Evolutionary conservation across 2,329 filamentous ascomycete genomes (phyloP).

Genomic region (Aspergillus fischeri): DNA sequence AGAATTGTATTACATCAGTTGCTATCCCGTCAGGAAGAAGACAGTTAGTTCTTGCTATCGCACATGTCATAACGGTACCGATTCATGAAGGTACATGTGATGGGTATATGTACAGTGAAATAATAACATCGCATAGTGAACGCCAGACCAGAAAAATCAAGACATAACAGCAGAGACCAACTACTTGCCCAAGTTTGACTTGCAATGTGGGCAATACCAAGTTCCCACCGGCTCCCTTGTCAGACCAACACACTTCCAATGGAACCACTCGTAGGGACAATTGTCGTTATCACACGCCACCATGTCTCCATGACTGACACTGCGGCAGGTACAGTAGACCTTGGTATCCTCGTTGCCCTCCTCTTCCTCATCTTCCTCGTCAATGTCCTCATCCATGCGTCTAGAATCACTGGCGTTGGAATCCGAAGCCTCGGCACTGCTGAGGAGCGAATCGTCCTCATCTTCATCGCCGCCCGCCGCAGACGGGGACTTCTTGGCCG

Average conservation of each 20-base stretch:
- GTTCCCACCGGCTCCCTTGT: slow-evolving; percentile 56
- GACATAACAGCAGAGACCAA: not conserved
- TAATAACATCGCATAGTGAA: slow-evolving; percentile 1
- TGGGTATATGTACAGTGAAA: slow-evolving; percentile 19
- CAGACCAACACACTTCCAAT: slow-evolving; percentile 61
- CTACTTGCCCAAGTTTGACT: slow-evolving; percentile 37
- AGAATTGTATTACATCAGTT: not conserved
- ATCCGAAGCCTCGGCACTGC: slow-evolving; percentile 47
- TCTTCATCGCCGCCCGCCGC: slow-evolving; percentile 40
- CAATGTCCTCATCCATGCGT: slow-evolving; percentile 37
- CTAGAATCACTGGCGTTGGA: slow-evolving; percentile 33
- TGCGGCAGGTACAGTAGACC: slow-evolving; percentile 63
- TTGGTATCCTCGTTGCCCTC: slow-evolving; percentile 56
- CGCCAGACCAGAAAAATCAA: slow-evolving; percentile 1
- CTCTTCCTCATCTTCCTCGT: slow-evolving; percentile 47
- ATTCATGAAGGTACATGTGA: slow-evolving; percentile 6
- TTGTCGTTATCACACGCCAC: slow-evolving; percentile 63
- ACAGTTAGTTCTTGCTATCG: not conserved
- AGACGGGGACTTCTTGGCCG: slow-evolving; percentile 40
- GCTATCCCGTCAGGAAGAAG: no score
- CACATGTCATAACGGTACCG: not conserved
- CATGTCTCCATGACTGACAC: slow-evolving; percentile 64
- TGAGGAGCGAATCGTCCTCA: slow-evolving; percentile 53
- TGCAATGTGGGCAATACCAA: slow-evolving; percentile 55
- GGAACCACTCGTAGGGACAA: slow-evolving; percentile 65